A percentile compares a stretch with the other conserved stretches of the same genome.
Conservation (phyloP, 164 flowering plant species). For the Chloranthus sessilifolius region DNA sequence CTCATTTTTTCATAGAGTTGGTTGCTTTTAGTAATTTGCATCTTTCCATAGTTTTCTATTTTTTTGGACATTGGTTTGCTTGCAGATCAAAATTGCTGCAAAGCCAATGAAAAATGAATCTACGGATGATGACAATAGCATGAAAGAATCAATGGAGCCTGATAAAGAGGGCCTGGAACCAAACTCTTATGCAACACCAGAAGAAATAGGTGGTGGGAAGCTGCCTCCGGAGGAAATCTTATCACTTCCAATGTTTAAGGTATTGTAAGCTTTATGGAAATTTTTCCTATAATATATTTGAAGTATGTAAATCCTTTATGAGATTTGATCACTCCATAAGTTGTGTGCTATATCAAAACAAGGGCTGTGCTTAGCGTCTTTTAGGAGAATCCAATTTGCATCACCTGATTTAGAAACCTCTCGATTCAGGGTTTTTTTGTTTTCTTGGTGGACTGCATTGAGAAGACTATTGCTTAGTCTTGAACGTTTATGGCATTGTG, state of each 20-base stretch:
- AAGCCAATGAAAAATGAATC: slow-evolving; percentile 40
- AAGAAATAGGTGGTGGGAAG: slow-evolving; percentile 70
- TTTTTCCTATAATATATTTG: background rate
- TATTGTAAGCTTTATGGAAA: slow-evolving; percentile 12
- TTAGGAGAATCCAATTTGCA: too few relatives aligned
- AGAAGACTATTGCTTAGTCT: too few relatives aligned
- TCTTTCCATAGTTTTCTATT: background rate
- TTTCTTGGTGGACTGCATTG: too few relatives aligned
- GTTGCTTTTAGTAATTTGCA: background rate
- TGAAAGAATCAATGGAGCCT: slow-evolving; percentile 29
- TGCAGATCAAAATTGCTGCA: slow-evolving; percentile 77
- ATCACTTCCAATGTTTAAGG: slow-evolving; percentile 98
- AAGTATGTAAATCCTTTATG: background rate
- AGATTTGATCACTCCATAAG: background rate
- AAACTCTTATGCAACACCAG: slow-evolving; percentile 48
- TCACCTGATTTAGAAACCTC: too few relatives aligned
- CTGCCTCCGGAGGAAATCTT: slow-evolving; percentile 91
- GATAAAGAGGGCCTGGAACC: slow-evolving; percentile 23
- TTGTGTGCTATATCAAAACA: background rate
- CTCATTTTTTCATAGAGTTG: background rate
- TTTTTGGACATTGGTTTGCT: slow-evolving; percentile 3
- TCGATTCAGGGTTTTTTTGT: too few relatives aligned
- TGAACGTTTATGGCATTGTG: too few relatives aligned
- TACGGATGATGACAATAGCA: slow-evolving; percentile 25
- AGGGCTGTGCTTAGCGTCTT: too few relatives aligned